A percentile compares a stretch with the other conserved stretches of the same genome.
These are phyloP conservation scores for Entelexis sorbosivorans DNA, from an alignment of 1,139 yeast genomes.

Conservation along the genomic window DNA sequence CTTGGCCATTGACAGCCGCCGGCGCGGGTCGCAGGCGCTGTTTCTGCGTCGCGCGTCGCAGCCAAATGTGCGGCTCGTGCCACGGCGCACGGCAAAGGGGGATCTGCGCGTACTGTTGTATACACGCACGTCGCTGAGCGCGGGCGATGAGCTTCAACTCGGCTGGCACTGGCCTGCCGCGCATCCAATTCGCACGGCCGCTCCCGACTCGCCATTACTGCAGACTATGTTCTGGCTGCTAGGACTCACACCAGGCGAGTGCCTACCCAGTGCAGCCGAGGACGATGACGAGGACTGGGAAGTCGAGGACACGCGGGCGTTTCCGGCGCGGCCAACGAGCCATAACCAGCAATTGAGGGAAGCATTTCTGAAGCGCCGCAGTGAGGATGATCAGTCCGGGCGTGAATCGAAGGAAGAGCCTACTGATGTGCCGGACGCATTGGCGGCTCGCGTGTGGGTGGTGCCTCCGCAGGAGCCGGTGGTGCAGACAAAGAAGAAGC, in stretches of 20 bases:
- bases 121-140: constrained; percentile 46
- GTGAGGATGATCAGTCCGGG: too few species aligned
- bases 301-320: background rate
- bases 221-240: constrained; percentile 15
- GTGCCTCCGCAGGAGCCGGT: constrained; percentile 16
- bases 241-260: constrained; percentile 1
- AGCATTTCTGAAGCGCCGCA: background rate
- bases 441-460: constrained; percentile 17
- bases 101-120: constrained; percentile 47
- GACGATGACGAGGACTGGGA: constrained; percentile 19
- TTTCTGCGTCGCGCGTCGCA: constrained; percentile 68
- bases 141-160: constrained; percentile 59
- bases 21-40: constrained; percentile 64
- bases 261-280: constrained; percentile 3
- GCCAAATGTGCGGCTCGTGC: constrained; percentile 59
- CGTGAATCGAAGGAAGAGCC: background rate
- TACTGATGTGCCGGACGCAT: constrained; percentile 7
- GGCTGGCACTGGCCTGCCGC: constrained; percentile 80
- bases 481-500: constrained; percentile 41
- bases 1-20: constrained; percentile 64
- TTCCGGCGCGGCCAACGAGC: background rate
- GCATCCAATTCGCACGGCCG: constrained; percentile 55
- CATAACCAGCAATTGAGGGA: background rate
- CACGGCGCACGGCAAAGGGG: constrained; percentile 41
- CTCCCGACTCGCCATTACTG: background rate